Conservation (phyloP, 2,329 filamentous ascomycete species). For the Nigrograna mackinnonii region DNA sequence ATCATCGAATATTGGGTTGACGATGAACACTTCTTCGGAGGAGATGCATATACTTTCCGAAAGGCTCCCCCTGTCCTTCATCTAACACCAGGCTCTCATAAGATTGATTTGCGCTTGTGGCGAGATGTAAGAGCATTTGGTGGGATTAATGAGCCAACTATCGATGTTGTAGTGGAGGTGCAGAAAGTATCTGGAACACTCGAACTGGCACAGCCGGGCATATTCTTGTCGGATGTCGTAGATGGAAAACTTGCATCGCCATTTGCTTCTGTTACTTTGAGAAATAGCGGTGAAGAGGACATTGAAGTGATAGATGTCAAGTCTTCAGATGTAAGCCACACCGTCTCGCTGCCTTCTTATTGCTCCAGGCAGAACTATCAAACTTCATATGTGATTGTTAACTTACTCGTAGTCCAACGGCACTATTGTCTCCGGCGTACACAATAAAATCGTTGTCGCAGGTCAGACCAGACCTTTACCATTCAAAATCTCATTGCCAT, state of each 20-base stretch:
- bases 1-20: conserved; percentile 60
- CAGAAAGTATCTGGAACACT: conserved; percentile 25
- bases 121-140: conserved; percentile 62
- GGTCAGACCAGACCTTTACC: conserved; percentile 48
- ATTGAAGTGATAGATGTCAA: conserved; percentile 39
- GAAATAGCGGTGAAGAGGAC: conserved; percentile 47
- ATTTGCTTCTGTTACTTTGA: conserved; percentile 53
- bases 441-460: conserved; percentile 24
- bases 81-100: conserved; percentile 54
- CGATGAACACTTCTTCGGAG: conserved; percentile 57
- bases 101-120: conserved; percentile 56
- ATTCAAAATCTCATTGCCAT: conserved; percentile 35
- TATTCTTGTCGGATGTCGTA: conserved; percentile 57
- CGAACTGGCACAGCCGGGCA: conserved; percentile 34
- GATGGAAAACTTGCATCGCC: conserved; percentile 50
- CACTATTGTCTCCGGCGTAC: conserved; percentile 1
- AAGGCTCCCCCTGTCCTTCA: conserved; percentile 55
- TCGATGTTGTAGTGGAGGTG: conserved; percentile 43
- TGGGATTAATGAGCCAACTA: conserved; percentile 50
- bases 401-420: conserved; percentile 14
- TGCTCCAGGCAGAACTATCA: conserved; percentile 2
- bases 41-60: conserved; percentile 59
- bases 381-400: conserved; percentile 10
- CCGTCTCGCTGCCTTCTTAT: conserved; percentile 3
- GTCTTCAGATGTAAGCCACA: conserved; percentile 30